Percentiles rank a stretch among this genome's conserved stretches.
Evolutionary conservation across 257 asterid species (phyloP).

Genomic region (Haberlea rhodopensis): DNA sequence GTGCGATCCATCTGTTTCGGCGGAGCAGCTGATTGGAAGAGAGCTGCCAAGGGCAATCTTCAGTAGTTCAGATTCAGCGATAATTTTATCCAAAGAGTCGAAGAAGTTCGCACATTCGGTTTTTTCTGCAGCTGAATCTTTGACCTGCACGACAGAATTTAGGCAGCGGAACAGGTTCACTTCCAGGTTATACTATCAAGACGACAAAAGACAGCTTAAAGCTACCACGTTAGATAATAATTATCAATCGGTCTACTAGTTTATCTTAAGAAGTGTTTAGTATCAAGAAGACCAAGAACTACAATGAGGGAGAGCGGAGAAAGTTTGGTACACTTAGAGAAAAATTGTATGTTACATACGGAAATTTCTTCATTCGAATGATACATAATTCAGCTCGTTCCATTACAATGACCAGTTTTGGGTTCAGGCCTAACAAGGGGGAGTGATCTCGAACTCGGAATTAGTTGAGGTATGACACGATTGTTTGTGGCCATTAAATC

Average conservation of each 20-base stretch:
- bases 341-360: too few relatives aligned
- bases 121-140: slow-evolving; percentile 35
- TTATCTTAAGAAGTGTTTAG: neutral
- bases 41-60: slow-evolving; percentile 86
- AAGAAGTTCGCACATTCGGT: slow-evolving; percentile 24
- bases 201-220: neutral
- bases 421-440: too few relatives aligned
- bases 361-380: too few relatives aligned
- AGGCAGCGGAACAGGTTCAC: slow-evolving; percentile 1
- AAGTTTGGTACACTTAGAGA: too few relatives aligned
- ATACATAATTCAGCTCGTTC: too few relatives aligned
- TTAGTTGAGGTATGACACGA: too few relatives aligned
- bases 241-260: neutral
- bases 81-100: slow-evolving; percentile 44
- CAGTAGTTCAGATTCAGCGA: slow-evolving; percentile 63
- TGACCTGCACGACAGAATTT: slow-evolving; percentile 36
- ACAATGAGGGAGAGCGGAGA: neutral
- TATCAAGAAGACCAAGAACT: neutral
- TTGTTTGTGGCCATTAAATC: neutral
- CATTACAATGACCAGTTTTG: too few relatives aligned
- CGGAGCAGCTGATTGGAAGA: slow-evolving; percentile 80
- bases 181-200: slow-evolving; percentile 10
- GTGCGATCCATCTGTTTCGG: slow-evolving; percentile 37
- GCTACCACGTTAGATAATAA: neutral
- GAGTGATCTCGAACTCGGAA: too few relatives aligned